Evolutionary conservation across 306 rosid species (phyloP).

Genomic region (Comarum palustre): DNA sequence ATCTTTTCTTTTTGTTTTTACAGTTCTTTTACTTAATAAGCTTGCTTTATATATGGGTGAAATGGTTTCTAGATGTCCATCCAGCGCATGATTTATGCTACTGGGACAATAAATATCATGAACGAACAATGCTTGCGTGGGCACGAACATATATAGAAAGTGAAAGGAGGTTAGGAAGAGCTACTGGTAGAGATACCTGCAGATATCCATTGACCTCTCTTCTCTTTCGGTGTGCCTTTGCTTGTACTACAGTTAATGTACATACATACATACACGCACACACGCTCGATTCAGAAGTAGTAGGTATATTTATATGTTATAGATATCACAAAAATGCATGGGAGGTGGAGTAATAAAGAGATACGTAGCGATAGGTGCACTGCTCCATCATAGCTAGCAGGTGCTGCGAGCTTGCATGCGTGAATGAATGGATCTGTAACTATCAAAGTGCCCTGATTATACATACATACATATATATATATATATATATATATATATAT

Average conservation of each 20-base stretch:
- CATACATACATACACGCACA: not conserved
- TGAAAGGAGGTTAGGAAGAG: not conserved
- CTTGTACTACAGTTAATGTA: not conserved
- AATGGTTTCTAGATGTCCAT: not conserved
- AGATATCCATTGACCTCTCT: not conserved
- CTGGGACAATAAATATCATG: not conserved
- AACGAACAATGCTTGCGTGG: not conserved
- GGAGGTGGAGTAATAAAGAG: conserved; percentile 24
- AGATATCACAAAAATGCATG: conserved; percentile 1
- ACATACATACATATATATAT: not conserved
- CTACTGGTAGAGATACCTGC: not conserved
- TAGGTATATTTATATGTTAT: not conserved
- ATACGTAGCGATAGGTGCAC: conserved; percentile 61
- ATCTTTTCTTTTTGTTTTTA: not conserved
- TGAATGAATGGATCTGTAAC: not conserved
- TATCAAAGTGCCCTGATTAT: not conserved
- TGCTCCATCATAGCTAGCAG: conserved; percentile 16
- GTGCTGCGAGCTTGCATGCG: not conserved
- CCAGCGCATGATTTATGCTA: not conserved
- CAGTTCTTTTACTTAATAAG: not conserved
- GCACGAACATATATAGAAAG: not conserved
- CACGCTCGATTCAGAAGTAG: not conserved
- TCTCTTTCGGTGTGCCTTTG: not conserved
- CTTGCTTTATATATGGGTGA: not conserved
- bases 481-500: too few species aligned